Base-by-base conservation (phyloP, 2,329 filamentous ascomycete species). In the Fusarium concolor region DNA sequence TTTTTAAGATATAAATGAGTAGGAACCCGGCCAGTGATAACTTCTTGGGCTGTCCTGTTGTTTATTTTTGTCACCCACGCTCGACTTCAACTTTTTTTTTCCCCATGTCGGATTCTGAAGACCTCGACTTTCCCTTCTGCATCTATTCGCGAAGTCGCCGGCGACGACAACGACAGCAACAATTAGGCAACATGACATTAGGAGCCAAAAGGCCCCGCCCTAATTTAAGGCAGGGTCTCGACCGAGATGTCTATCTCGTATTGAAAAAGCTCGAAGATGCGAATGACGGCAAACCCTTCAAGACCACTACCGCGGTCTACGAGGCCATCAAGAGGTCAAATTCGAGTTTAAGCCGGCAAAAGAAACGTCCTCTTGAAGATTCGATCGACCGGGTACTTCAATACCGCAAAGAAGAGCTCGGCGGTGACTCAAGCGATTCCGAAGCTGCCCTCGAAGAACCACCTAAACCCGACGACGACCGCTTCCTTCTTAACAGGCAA, bases 271-370 rank as follows among this genome's bases (percentile, higher is more conserved):
- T 95, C 53, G 86, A 92, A 55, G 90, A 93, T 62, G 87, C 90
- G 51, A 86, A 87, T 50, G 80, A 85, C 46, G 84, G 84, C 46
- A 82, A 82, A 29, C 75, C 73, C 10, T 78, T 80, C 71, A 77
- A 76, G 29, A 89, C 87, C 2, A 82, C 90, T 5, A 79, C 85
- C 4, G 79, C 82, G 3, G 86, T 96, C 2, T 97, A 96, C 76
- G 90, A 94, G 38, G 88, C 87, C 60, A 93, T 98, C 65, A 92
- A 94, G 71, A 82, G 84, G 50, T 97, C 94, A 15, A 97, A 97
- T 77, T 97, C 94, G 0, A 94, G 91, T 71, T 80, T 98, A 22
- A 93, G 92, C 66, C 85, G 96, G 22, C 89, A 92, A 70, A 93
- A 93, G 38, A 97, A 96, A 78, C 90, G 89, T 63, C 84, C 91